Evolutionary conservation across 805 yeast species (phyloP), one percentile per base, ranked within the genome.

Genomic region (Candida parachauliodes): DNA sequence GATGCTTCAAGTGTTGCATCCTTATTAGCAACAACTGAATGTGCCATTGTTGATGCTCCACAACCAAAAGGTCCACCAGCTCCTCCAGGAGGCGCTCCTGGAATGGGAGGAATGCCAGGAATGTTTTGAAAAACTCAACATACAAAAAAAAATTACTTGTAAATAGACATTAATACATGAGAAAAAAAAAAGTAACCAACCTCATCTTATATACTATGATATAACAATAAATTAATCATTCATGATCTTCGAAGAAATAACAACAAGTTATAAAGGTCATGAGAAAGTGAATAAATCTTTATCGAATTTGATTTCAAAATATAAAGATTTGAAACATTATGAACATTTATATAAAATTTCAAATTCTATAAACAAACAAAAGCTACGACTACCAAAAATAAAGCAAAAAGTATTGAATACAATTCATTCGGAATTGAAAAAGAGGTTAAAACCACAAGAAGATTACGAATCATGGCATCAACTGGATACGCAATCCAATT

Each of bases 1-100:
- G 98, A 93, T 57, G 98, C 98, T 45, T 77, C 95, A 35, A 96
- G 98, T 72, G 97, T 93, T 46, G 98, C 98, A 33, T 88, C 96
- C 21, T 74, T 93, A 62, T 76, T 93, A 63, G 97, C 98, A 48
- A 91, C 98, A 42, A 91, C 98, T 47, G 98, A 93, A 72, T 94
- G 96, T 65, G 97, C 97, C 47, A 87, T 93, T 57, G 96, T 88
- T 43, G 96, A 85, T 53, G 96, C 94, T 48, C 95, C 97, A 54
- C 83, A 79, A 65, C 93, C 91, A 56, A 69, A 72, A 68, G 68
- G 68, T 47, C 55, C 76, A 29, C 65, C 77, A 41, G 46, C 50
- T 20, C 66, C 79, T 42, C 70, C 83, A 49, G n/a, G n/a, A n/a
- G 75, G 79, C 39, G 73, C 74, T 35, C 66, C 64, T 38, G 63